Evolutionary conservation across 306 rosid genomes (phyloP), one percentile per base, ranked within the genome.

Genomic region (Gleditsia sinensis): DNA sequence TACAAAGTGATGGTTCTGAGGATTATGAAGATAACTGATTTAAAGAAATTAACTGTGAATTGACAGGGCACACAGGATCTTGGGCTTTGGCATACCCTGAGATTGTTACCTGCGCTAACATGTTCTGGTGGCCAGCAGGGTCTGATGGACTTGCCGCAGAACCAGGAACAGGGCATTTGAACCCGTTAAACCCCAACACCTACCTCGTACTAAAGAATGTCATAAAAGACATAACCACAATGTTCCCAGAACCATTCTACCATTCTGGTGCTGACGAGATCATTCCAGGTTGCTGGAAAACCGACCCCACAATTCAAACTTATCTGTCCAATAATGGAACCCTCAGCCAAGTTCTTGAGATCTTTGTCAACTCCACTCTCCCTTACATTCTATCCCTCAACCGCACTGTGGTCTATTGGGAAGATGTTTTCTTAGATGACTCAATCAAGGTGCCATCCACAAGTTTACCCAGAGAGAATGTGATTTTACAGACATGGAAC

Each of bases 121-220:
- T 78, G 91, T 94, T 94, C 78, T 91, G 98, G 98, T 82, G 69
- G 84, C 94, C 94, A 2, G 90, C 96, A 0, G 88, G 78, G 92
- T 20, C 54, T 7, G 87, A 84, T 7, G 75, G 87, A 5, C 71
- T 87, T 9, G 98, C 97, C 2, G 46, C 94, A 1, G 97, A 94
- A 68, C 97, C 97, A 2, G 98, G 98, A 69, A 82, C 92, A 5
- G 96, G 98, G 23, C 98, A 94, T 7, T 83, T 94, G 71, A 94
- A 94, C 79, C 98, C 98, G 39, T 77, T 94, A 68, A 88, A 88
- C 71, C 91, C 96, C 68, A 89, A 74, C 53, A 94, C 97, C 14
- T 94, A 88, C 79, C 45, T 83, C 83, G 98, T 94, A 33, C 72
- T 91, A 17, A 82, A 86, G 55, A 88, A 89, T n/a, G 89, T 94